A percentile compares a stretch with the other conserved stretches of the same genome.
Conservation (phyloP, 2,329 filamentous ascomycete genomes). For the Phoma sp. region DNA sequence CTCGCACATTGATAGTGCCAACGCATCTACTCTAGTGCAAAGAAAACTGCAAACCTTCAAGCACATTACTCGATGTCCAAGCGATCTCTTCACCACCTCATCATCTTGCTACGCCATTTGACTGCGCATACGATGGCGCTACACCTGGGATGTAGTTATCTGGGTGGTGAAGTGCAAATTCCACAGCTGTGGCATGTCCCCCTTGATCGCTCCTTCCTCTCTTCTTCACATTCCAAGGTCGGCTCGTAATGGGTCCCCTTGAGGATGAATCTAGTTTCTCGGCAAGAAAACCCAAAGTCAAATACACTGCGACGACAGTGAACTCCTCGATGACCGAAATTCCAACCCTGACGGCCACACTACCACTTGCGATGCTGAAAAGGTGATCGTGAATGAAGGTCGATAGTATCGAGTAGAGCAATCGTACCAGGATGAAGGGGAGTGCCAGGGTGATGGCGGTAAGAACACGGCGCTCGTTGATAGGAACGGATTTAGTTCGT, state of each 20-base stretch:
- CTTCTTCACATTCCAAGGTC: not conserved
- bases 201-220: not conserved
- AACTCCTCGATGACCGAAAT: conserved; percentile 34
- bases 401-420: conserved; percentile 24
- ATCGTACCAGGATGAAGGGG: conserved; percentile 28
- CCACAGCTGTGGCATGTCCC: not conserved
- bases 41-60: too few species aligned
- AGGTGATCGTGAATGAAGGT: conserved; percentile 24
- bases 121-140: not conserved
- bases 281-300: conserved; percentile 22
- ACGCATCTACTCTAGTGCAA: too few species aligned
- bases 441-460: conserved; percentile 25
- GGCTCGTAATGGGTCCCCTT: conserved; percentile 2
- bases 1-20: too few species aligned
- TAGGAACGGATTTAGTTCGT: conserved; percentile 6
- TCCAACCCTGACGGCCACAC: conserved; percentile 12
- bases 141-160: not conserved
- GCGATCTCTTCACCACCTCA: not conserved
- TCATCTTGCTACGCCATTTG: not conserved
- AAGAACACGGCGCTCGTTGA: conserved; percentile 22
- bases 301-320: conserved; percentile 28
- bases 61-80: too few species aligned
- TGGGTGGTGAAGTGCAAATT: not conserved
- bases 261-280: conserved; percentile 8
- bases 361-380: conserved; percentile 28